These are phyloP conservation scores for Eucalyptus melliodora DNA, from an alignment of 345 rosid genomes.

Conservation along the genomic window DNA sequence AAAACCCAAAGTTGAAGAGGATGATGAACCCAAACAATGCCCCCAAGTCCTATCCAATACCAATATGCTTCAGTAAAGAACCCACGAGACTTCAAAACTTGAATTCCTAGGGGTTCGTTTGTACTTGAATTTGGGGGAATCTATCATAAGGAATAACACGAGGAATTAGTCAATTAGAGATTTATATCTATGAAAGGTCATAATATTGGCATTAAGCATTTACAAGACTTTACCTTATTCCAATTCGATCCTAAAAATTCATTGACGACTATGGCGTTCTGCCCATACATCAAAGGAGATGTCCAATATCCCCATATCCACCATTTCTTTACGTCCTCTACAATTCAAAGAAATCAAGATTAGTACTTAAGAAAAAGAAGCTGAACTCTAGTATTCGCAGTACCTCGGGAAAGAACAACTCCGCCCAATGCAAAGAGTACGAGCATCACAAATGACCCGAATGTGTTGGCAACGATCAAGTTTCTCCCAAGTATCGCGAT, in stretches of 20 bases:
- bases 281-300: constrained; percentile 78
- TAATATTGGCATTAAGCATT: not conserved
- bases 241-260: constrained; percentile 43
- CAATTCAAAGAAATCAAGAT: too few species aligned
- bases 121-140: not conserved
- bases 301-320: constrained; percentile 88
- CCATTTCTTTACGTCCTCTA: constrained; percentile 54
- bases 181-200: not conserved
- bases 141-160: not conserved
- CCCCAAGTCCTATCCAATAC: not conserved
- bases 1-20: not conserved
- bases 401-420: too few species aligned
- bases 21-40: not conserved
- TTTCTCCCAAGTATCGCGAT: too few species aligned
- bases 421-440: too few species aligned
- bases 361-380: too few species aligned
- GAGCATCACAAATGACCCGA: too few species aligned
- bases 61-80: not conserved
- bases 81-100: not conserved
- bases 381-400: too few species aligned
- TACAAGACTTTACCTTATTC: constrained; percentile 15
- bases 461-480: too few species aligned
- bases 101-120: not conserved
- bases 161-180: not conserved
- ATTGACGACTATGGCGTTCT: constrained; percentile 49